Evolutionary conservation across 192 early-diverging fungal genomes (phyloP), one percentile per base, ranked within the genome.

Genomic region (Rhizophlyctis rosea): DNA sequence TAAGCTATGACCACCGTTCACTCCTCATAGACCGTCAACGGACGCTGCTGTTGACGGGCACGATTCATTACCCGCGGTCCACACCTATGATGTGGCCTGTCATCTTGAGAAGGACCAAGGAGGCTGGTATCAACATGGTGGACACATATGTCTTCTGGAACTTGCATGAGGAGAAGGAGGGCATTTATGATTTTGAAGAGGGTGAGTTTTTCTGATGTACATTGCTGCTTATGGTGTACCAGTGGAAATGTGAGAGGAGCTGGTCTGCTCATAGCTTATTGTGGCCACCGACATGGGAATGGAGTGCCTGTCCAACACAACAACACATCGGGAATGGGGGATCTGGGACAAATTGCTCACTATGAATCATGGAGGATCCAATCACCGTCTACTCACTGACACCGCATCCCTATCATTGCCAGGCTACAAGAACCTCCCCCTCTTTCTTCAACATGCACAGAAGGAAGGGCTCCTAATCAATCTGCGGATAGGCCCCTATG

Each of bases 71-170:
- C 60, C 80, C 82, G 14, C 73, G 85, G 30, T 81, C 78, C 62
- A 68, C 77, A 48, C 78, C 82, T 1, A 50, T 34, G 28, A 76
- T 81, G 77, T 87, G 85, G 82, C 80, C 77, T 34, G 61, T 64
- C 34, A 60, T 84, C 21, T 70, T 87, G 67, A 62, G 71, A 27
- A 71, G 73, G 54, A 75, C 73, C 53, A 83, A 82, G 51, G 59
- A 36, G 13, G 74, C 66, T 28, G 83, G 83, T 18, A 67, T 84
- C 54, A 83, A 84, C 63, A 75, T 75, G 39, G 79, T 87, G 65
- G 83, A 85, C 54, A 85, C 83, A 3, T 83, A 85, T 44, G 86
- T 87, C 27, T 85, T 85, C 59, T 87, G 86, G 86, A 84, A 84
- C 70, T 69, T 82, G 32, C 83, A 87, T 56, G 86, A 87, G 64